Evolutionary conservation across 2,329 filamentous ascomycete species (phyloP).

Genomic region (Fusarium acutatum): DNA sequence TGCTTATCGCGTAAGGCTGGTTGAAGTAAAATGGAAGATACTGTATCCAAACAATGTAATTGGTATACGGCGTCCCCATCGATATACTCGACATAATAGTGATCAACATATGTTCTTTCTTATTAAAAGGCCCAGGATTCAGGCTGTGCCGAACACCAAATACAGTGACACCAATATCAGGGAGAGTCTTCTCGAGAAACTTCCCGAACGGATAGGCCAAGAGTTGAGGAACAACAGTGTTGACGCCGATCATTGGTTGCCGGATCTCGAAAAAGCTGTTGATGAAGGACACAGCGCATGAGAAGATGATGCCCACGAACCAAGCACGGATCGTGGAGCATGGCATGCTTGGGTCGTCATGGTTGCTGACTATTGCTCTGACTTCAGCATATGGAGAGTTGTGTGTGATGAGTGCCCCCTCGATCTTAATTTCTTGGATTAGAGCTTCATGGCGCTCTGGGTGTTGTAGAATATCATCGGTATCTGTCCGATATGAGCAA

Average conservation of each 20-base stretch:
- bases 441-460: conserved; percentile 51
- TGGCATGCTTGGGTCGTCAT: conserved; percentile 59
- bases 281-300: conserved; percentile 57
- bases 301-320: conserved; percentile 61
- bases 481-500: conserved; percentile 25
- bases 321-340: conserved; percentile 64
- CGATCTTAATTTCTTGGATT: conserved; percentile 61
- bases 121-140: conserved; percentile 65
- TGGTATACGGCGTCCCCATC: conserved; percentile 57
- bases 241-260: conserved; percentile 61
- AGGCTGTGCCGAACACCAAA: conserved; percentile 58
- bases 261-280: conserved; percentile 68
- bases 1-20: conserved; percentile 57
- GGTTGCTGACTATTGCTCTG: conserved; percentile 62
- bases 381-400: conserved; percentile 65
- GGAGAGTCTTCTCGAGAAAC: conserved; percentile 58
- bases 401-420: conserved; percentile 60
- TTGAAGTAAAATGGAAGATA: conserved; percentile 59
- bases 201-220: conserved; percentile 64
- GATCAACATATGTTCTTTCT: conserved; percentile 69
- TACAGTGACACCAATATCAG: conserved; percentile 58
- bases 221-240: conserved; percentile 64
- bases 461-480: conserved; percentile 45
- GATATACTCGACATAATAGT: conserved; percentile 69
- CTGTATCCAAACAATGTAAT: conserved; percentile 61